phyloP scores from a whole-genome alignment of 352 stramenopile species.

The Phytophthora melonis region DNA sequence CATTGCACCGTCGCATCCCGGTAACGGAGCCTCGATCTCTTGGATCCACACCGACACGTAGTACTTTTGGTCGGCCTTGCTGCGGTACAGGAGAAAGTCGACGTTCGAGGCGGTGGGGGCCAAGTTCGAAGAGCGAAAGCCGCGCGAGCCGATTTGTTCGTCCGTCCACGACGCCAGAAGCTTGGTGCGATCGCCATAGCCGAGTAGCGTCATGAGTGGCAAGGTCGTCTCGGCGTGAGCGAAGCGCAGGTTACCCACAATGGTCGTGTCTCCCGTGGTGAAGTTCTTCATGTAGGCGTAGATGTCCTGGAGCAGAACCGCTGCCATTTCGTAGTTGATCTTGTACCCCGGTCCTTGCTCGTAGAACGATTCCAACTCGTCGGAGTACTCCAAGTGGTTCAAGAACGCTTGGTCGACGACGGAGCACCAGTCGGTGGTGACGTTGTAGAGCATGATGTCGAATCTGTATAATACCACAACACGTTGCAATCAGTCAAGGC shows the following conservation, averaged over 20 bases:
- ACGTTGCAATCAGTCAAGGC: neutral
- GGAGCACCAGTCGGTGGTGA: constrained; percentile 67
- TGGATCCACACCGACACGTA: constrained; percentile 67
- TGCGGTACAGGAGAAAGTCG: constrained; percentile 69
- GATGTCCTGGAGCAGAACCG: constrained; percentile 69
- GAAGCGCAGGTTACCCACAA: constrained; percentile 68
- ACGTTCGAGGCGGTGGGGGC: constrained; percentile 78
- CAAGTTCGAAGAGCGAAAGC: constrained; percentile 67
- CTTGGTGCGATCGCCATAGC: constrained; percentile 50
- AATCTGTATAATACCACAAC: constrained; percentile 42
- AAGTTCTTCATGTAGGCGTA: constrained; percentile 61
- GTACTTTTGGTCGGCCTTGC: constrained; percentile 48
- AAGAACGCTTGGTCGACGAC: constrained; percentile 55
- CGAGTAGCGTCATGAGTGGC: constrained; percentile 76
- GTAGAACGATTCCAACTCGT: constrained; percentile 82
- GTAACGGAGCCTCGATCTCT: constrained; percentile 47
- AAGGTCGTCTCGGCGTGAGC: constrained; percentile 82
- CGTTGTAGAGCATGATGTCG: constrained; percentile 67
- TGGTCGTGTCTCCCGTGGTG: constrained; percentile 39
- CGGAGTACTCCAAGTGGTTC: constrained; percentile 62
- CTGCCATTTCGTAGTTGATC: constrained; percentile 85
- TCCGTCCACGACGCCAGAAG: constrained; percentile 49
- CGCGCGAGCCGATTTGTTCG: constrained; percentile 48
- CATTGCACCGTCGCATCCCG: constrained; percentile 52
- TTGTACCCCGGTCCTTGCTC: constrained; percentile 60